Percentiles rank a stretch among this genome's conserved stretches.
Evolutionary conservation across 257 asterid genomes (phyloP).

Genomic region (Solanum virginianum): DNA sequence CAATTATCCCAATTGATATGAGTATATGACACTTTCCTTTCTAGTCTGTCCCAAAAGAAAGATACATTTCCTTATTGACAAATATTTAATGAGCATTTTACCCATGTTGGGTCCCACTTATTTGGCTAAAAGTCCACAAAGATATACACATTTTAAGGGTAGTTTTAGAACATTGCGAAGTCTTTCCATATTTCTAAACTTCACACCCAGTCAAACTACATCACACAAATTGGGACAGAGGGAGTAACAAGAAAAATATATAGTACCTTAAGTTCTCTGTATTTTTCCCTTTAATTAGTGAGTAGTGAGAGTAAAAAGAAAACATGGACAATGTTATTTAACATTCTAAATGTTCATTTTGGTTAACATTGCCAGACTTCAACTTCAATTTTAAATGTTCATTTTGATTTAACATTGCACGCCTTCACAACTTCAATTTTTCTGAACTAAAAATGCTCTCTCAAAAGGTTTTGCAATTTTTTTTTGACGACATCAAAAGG

Average conservation of each 20-base stretch:
- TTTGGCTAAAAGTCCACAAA: too few species aligned
- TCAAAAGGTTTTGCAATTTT: not conserved
- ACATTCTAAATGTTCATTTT: not conserved
- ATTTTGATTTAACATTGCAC: not conserved
- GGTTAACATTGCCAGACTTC: not conserved
- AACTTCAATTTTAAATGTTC: not conserved
- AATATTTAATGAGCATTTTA: too few species aligned
- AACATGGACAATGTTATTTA: not conserved
- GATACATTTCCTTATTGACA: not conserved
- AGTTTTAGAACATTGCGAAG: too few species aligned
- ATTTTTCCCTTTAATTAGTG: not conserved
- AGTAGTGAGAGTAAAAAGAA: not conserved
- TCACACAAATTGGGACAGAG: too few species aligned
- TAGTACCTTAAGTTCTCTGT: not conserved
- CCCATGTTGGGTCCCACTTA: too few species aligned
- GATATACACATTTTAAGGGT: too few species aligned
- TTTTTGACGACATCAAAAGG: not conserved
- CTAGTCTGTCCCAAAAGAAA: not conserved
- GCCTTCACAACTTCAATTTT: not conserved
- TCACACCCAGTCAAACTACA: too few species aligned
- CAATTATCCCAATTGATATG: too few species aligned
- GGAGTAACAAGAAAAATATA: not conserved
- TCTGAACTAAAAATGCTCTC: not conserved
- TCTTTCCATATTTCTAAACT: too few species aligned
- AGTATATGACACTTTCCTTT: too few species aligned